phyloP scores from a whole-genome alignment of 345 rosid genomes.

The Brassica juncea region DNA sequence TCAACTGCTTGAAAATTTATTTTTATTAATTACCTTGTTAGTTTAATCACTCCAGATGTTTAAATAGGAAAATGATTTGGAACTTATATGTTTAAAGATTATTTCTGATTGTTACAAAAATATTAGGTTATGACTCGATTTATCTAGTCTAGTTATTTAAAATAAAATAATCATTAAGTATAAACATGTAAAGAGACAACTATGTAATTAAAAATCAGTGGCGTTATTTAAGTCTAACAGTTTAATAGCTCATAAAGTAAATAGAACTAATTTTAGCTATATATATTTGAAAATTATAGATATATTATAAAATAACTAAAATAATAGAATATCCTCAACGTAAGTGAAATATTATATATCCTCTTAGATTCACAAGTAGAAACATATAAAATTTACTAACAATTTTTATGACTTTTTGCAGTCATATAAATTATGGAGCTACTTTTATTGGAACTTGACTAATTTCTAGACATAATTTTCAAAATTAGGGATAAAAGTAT shows the following conservation, averaged over 20 bases:
- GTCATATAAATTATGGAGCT: background rate
- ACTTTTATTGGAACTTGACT: background rate
- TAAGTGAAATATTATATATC: background rate
- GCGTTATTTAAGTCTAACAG: background rate
- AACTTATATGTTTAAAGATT: background rate
- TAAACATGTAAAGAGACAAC: background rate
- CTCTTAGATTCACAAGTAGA: background rate
- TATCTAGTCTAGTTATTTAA: background rate
- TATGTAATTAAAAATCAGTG: background rate
- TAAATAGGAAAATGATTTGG: background rate
- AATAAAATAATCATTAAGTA: background rate
- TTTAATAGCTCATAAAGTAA: background rate
- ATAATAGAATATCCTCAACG: background rate
- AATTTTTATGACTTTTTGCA: background rate
- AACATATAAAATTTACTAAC: background rate
- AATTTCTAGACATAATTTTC: background rate
- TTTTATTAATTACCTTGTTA: background rate
- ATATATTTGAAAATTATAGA: background rate
- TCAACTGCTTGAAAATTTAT: background rate
- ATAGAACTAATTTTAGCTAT: background rate
- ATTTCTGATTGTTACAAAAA: background rate
- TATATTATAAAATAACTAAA: background rate
- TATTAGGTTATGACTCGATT: background rate
- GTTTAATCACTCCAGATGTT: background rate
- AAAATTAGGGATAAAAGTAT: background rate